Evolutionary conservation across 148 eudicot genomes (phyloP).

Genomic region (Nepenthes mirabilis): DNA sequence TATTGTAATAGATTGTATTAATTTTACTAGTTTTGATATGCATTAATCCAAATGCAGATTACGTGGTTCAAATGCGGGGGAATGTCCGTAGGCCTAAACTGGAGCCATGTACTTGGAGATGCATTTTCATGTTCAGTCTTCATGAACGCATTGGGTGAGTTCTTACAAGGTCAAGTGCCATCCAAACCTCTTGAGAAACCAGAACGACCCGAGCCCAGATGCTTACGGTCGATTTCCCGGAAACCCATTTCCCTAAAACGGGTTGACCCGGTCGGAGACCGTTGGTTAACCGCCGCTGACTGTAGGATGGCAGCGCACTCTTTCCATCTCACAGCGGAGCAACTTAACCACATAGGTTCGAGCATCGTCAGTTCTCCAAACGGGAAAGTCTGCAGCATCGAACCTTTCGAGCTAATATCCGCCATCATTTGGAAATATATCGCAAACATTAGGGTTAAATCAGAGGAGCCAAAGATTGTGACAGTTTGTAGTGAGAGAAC

Average conservation of each 20-base stretch:
- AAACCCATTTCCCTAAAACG: constrained; percentile 20
- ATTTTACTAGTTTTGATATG: not conserved
- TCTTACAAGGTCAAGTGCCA: constrained; percentile 18
- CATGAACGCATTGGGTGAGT: constrained; percentile 42
- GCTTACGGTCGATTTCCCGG: constrained; percentile 4
- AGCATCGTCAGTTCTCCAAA: constrained; percentile 4
- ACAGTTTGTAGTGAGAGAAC: constrained; percentile 25
- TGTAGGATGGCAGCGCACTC: constrained; percentile 28
- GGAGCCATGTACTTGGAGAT: constrained; percentile 90
- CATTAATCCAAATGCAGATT: constrained; percentile 18
- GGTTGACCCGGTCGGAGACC: constrained; percentile 40
- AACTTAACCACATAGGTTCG: constrained; percentile 18
- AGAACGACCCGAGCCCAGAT: constrained; percentile 2
- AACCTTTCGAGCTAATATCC: constrained; percentile 33
- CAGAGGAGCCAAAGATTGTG: constrained; percentile 24
- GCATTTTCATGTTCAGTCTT: constrained; percentile 45
- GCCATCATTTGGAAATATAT: constrained; percentile 51
- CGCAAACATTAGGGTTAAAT: constrained; percentile 29
- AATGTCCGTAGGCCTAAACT: constrained; percentile 54
- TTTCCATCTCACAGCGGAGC: constrained; percentile 19
- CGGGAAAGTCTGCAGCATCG: not conserved
- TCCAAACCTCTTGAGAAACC: constrained; percentile 8
- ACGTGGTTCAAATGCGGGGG: constrained; percentile 81
- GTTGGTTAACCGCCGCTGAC: constrained; percentile 24
- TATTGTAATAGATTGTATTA: constrained; percentile 1